These are phyloP conservation scores for Chaetomium globosum DNA, from an alignment of 2,329 filamentous ascomycete genomes.

Conservation along the genomic window DNA sequence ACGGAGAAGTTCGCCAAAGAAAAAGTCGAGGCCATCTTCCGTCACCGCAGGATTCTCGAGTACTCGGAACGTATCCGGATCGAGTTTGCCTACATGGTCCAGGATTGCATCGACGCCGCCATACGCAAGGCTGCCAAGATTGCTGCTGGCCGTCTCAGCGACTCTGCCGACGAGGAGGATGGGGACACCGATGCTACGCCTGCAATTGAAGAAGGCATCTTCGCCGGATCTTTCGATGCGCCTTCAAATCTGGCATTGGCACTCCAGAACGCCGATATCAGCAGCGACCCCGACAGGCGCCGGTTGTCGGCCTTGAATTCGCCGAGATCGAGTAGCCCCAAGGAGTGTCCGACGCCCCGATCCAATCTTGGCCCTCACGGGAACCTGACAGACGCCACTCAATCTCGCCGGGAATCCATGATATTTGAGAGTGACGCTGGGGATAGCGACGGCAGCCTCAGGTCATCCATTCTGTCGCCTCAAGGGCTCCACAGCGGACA, in stretches of 20 bases:
- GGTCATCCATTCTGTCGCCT: constrained; percentile 76
- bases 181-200: constrained; percentile 47
- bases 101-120: constrained; percentile 93
- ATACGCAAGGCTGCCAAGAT: constrained; percentile 87
- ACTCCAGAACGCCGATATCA: constrained; percentile 50
- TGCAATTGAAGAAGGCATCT: constrained; percentile 57
- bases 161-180: constrained; percentile 68
- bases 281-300: constrained; percentile 46
- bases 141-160: constrained; percentile 79
- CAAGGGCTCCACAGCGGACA: constrained; percentile 68
- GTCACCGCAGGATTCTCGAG: constrained; percentile 89
- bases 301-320: constrained; percentile 66
- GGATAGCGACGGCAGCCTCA: constrained; percentile 85
- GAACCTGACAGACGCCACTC: constrained; percentile 59
- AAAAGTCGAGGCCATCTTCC: constrained; percentile 91
- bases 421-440: constrained; percentile 80
- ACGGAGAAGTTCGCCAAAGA: constrained; percentile 81
- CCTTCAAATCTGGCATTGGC: constrained; percentile 61
- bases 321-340: constrained; percentile 84
- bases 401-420: constrained; percentile 76
- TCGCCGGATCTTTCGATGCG: constrained; percentile 60
- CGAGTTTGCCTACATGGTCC: constrained; percentile 88
- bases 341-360: constrained; percentile 86
- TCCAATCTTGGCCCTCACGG: constrained; percentile 69
- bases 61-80: constrained; percentile 94